Base-by-base conservation (phyloP, 768 basidiomycete species). In the Panaeolus cyanescens region DNA sequence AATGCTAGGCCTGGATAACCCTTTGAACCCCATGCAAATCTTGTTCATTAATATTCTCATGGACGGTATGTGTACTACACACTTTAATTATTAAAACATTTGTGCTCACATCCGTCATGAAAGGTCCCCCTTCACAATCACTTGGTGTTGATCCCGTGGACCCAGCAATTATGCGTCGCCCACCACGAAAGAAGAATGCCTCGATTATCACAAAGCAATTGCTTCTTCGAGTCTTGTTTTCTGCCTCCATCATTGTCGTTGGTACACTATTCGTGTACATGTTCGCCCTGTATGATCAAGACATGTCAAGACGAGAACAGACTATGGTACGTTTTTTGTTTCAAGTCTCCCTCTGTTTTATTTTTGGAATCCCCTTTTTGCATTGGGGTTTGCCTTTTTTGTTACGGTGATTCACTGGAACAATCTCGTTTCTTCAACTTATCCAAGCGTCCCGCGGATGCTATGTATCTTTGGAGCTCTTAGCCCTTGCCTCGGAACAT, bases 11-110 rank as follows among this genome's bases (percentile, higher is more conserved):
- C 80, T 97, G 32, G 89, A 87, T 68, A 98, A 96, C 69, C 96
- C 96, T 3, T 82, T 99, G 64, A 99, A 99, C 69, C 90, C 96
- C 3, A 98, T 98, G 95, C 95, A 99, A 74, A 99, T 99, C 68
- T 77, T 99, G n/a, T 99, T 97, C 72, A 98, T 98, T 70, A 98
- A 99, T 76, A 97, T 98, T 71, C 84, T 99, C 54, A 99, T 99
- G 96, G 96, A 99, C 65, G 95, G 95, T 90, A 59, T 32, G 83
- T 74, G 17, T 36, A 32, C n/a, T n/a, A n/a, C 5, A 25, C 61
- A 56, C 2, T 31, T 59, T 25, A 45, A 39, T 13, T 57, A 19
- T 37, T 32, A 8, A 54, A 39, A 20, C 50, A n/a, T 64, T 54
- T 45, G 45, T 55, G 54, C 22, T 62, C 59, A 61, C 8, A 53